Percentiles rank a stretch among this genome's conserved stretches.
Evolutionary conservation across 2,329 filamentous ascomycete species (phyloP).

Genomic region (Clonostachys chloroleuca): DNA sequence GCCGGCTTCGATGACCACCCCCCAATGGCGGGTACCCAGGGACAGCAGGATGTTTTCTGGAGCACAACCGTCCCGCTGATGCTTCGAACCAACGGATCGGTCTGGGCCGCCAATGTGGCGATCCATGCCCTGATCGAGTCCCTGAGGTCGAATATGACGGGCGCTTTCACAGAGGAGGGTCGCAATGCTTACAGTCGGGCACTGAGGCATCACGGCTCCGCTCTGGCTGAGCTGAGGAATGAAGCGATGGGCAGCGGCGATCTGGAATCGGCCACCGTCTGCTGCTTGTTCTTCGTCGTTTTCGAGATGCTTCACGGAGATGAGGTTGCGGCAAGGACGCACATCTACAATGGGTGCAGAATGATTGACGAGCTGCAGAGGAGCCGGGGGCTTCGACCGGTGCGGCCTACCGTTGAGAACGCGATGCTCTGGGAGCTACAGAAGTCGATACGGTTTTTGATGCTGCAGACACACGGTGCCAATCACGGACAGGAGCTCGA

Average conservation of each 20-base stretch:
- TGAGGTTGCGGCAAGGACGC: constrained; percentile 21
- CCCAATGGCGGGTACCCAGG: neutral
- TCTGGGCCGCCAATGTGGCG: constrained; percentile 29
- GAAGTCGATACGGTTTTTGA: constrained; percentile 4
- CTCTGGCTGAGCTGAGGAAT: constrained; percentile 18
- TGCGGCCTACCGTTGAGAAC: neutral
- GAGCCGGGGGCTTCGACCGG: neutral
- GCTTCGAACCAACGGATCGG: constrained; percentile 19
- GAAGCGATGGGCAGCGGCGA: constrained; percentile 7
- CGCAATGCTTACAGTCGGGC: constrained; percentile 19
- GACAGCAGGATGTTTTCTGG: constrained; percentile 21
- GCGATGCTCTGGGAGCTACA: constrained; percentile 4
- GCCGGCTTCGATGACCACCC: neutral
- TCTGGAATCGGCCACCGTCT: constrained; percentile 20
- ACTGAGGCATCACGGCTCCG: constrained; percentile 22
- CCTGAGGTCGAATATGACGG: constrained; percentile 7
- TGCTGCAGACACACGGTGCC: neutral
- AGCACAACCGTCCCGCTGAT: constrained; percentile 24
- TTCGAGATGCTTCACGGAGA: constrained; percentile 31
- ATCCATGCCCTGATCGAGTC: constrained; percentile 24
- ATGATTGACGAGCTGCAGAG: constrained; percentile 24
- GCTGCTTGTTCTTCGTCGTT: constrained; percentile 28
- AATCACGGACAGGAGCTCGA: too few relatives aligned
- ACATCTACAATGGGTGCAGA: constrained; percentile 27
- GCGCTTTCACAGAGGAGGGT: constrained; percentile 3